Evolutionary conservation across 495 filamentous ascomycete species (phyloP).

Genomic region (Diplogelasinospora grovesii): DNA sequence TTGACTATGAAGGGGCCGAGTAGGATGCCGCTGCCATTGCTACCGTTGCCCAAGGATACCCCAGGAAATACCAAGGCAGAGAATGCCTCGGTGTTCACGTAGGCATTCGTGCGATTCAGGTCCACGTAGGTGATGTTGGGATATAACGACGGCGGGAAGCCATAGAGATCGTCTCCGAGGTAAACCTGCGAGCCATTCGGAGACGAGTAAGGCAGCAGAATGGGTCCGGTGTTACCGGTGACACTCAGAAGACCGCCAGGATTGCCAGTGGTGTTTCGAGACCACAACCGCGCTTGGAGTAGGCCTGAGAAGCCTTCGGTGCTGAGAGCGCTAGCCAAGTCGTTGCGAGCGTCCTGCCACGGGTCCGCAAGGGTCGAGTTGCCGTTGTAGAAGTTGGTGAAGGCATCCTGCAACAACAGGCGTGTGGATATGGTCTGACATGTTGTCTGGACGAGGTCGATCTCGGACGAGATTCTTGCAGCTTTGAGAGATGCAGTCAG

Average conservation of each 20-base stretch:
- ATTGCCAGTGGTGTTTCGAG: slow-evolving; percentile 53
- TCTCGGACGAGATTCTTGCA: slow-evolving; percentile 66
- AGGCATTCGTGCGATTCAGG: slow-evolving; percentile 28
- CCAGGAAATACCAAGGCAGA: slow-evolving; percentile 40
- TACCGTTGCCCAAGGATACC: slow-evolving; percentile 45
- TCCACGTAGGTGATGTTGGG: slow-evolving; percentile 64
- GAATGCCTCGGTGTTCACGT: slow-evolving; percentile 32
- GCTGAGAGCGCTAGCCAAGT: slow-evolving; percentile 56
- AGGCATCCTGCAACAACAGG: slow-evolving; percentile 55
- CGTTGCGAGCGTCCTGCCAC: slow-evolving; percentile 48
- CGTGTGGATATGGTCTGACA: slow-evolving; percentile 62
- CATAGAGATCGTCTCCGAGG: slow-evolving; percentile 52
- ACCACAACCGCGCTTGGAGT: slow-evolving; percentile 60
- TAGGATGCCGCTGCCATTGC: slow-evolving; percentile 46
- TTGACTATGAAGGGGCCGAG: slow-evolving; percentile 66
- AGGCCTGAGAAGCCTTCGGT: slow-evolving; percentile 46
- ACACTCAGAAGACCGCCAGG: slow-evolving; percentile 50
- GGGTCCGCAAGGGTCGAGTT: slow-evolving; percentile 36
- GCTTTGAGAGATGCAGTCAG: slow-evolving; percentile 83
- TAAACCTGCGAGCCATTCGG: slow-evolving; percentile 49
- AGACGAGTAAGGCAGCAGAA: slow-evolving; percentile 51
- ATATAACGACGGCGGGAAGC: slow-evolving; percentile 63
- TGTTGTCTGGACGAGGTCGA: slow-evolving; percentile 65
- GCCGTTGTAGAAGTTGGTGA: slow-evolving; percentile 52
- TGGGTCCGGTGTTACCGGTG: slow-evolving; percentile 38